These are phyloP conservation scores for Vitis hybrid DNA, from an alignment of 177 flowering plant genomes.

Conservation along the genomic window DNA sequence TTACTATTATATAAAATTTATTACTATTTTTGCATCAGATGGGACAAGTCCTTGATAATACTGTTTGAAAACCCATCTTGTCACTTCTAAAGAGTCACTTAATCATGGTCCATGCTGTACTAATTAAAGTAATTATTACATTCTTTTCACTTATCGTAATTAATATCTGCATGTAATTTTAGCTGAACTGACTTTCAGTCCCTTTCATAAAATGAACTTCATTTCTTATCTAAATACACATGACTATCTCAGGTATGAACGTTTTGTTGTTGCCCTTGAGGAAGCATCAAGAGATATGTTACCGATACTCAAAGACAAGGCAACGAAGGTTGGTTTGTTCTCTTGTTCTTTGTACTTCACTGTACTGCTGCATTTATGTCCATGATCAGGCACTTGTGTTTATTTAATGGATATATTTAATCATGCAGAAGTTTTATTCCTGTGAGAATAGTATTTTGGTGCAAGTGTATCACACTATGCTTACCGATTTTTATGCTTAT, in stretches of 20 bases:
- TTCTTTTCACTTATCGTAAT: background rate
- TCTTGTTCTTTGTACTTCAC: background rate
- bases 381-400: background rate
- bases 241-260: constrained; percentile 62
- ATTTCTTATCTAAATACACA: background rate
- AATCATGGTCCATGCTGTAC: background rate
- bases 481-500: no score
- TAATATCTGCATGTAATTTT: background rate
- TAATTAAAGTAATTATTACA: no score
- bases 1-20: no score
- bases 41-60: no score
- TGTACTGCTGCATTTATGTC: background rate
- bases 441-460: no score
- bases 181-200: background rate
- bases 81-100: no score
- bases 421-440: background rate
- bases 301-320: constrained; percentile 70
- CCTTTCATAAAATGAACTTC: background rate
- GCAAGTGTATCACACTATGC: no score
- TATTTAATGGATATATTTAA: background rate
- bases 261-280: constrained; percentile 80
- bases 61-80: no score
- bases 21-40: no score
- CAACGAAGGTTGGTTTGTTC: constrained; percentile 63
- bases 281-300: constrained; percentile 90